Evolutionary conservation across 139 green algal species (phyloP).

Genomic region (Chlorella sp.): DNA sequence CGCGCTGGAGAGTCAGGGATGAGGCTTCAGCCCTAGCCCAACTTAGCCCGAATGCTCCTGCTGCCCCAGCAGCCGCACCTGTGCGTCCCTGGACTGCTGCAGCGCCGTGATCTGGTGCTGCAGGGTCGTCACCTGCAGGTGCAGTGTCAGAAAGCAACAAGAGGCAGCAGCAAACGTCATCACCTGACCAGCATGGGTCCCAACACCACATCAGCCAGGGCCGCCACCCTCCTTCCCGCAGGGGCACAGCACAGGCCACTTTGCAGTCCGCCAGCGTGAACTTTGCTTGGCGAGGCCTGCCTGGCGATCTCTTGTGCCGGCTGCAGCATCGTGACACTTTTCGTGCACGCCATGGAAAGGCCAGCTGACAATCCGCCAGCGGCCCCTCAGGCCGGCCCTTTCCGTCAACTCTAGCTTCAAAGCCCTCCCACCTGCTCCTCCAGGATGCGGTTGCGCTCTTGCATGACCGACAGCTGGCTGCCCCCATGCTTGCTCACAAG

Average conservation of each 20-base stretch:
- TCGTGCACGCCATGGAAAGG: not conserved
- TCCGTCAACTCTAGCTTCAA: not conserved
- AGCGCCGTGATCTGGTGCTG: slow-evolving; percentile 42
- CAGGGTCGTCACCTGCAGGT: slow-evolving; percentile 39
- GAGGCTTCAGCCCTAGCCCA: no score
- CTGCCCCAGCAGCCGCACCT: slow-evolving; percentile 14
- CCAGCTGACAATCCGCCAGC: no score
- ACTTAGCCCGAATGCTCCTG: no score
- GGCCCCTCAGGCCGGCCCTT: not conserved
- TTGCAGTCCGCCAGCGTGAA: not conserved
- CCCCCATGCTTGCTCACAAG: slow-evolving; percentile 28
- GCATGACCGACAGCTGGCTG: slow-evolving; percentile 29
- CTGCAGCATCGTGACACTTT: slow-evolving; percentile 1
- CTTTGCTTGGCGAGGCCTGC: not conserved
- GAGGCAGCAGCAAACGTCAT: no score
- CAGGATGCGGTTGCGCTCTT: slow-evolving; percentile 37
- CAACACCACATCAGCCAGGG: not conserved
- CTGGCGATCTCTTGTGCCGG: not conserved
- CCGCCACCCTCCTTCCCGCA: not conserved
- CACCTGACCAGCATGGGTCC: not conserved
- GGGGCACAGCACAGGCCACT: not conserved
- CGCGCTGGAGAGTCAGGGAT: no score
- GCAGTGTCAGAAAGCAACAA: no score
- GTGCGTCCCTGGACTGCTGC: slow-evolving; percentile 23
- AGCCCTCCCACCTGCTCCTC: slow-evolving; percentile 37